phyloP scores from a whole-genome alignment of 2,329 filamentous ascomycete species.

The Parascedosporium putredinis region DNA sequence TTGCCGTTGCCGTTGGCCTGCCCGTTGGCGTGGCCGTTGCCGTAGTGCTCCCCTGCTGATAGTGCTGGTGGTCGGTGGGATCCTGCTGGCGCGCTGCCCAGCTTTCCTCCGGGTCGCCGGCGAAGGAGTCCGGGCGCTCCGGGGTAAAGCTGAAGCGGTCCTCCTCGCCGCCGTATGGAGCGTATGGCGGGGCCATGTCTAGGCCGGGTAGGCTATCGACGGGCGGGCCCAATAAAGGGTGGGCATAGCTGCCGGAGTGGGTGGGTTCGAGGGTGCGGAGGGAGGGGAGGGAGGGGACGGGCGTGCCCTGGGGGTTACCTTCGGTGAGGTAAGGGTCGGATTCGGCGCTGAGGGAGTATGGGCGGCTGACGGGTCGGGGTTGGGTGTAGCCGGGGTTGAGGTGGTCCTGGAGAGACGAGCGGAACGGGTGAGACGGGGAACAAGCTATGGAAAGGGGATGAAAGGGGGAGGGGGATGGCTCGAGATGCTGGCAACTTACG shows the following conservation, averaged over 20 bases:
- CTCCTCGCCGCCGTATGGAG: not conserved
- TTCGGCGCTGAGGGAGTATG: not conserved
- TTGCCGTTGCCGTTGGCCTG: too few species aligned
- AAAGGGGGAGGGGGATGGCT: not conserved
- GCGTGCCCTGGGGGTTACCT: not conserved
- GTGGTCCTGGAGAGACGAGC: not conserved
- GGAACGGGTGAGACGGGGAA: too few species aligned
- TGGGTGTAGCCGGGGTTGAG: not conserved
- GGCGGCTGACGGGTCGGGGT: not conserved
- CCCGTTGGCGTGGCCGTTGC: too few species aligned
- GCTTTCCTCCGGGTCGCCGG: constrained; percentile 1
- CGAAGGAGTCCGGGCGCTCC: not conserved
- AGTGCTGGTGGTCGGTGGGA: constrained; percentile 42
- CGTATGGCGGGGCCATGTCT: not conserved
- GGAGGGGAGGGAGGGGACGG: not conserved
- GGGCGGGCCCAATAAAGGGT: not conserved
- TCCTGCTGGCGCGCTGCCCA: constrained; percentile 65
- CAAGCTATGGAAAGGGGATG: too few species aligned
- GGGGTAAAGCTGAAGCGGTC: not conserved
- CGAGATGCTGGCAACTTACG: not conserved
- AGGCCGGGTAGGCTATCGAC: not conserved
- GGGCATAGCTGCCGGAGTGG: not conserved
- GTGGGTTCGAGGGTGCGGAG: not conserved
- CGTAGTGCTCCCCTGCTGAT: too few species aligned
- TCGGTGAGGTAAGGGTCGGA: not conserved